Evolutionary conservation across 106 monocot species (phyloP), one percentile per base, ranked within the genome.

Genomic region (Ottelia alismoides): DNA sequence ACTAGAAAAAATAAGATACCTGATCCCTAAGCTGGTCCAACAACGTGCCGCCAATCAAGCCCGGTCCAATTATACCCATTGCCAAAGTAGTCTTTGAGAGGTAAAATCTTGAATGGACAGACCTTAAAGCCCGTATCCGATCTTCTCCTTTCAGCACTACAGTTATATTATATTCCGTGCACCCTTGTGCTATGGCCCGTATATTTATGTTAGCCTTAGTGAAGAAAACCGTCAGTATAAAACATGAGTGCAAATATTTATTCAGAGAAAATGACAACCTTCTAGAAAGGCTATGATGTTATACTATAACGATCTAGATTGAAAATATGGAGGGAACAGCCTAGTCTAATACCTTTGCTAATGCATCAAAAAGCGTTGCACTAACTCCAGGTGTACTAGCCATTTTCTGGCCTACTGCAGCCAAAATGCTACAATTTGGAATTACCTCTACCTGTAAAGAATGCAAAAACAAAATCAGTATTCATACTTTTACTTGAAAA

Each of bases 321-420:
- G n/a, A n/a, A n/a, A n/a, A n/a, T n/a, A 30, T 30, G 10, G 10
- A 49, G 19, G 22, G 27, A 46, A 22, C n/a, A n/a, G n/a, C n/a
- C n/a, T n/a, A n/a, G n/a, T n/a, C n/a, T n/a, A n/a, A n/a, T n/a
- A n/a, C 96, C 96, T 98, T 98, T 28, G 96, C 96, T 27, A 98
- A 31, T 62, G 96, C 81, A 71, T 98, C 96, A 82, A 98, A 96
- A 78, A 98, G 89, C 29, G 82, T 98, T 30, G 96, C 96, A 75
- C 96, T 85, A 63, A 98, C 96, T 70, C 96, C 96, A 55, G 89
- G 85, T 28, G 96, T 89, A 47, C 96, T 98, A 29, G 96, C 96
- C 96, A 98, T 98, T 76, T 63, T 89, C 67, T 82, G 85, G n/a
- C 96, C 96, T 49, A 98, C 96, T 40, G 89, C 77, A 35, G 96